phyloP scores from a whole-genome alignment of 129 eudicot genomes.

The Silybum marianum region DNA sequence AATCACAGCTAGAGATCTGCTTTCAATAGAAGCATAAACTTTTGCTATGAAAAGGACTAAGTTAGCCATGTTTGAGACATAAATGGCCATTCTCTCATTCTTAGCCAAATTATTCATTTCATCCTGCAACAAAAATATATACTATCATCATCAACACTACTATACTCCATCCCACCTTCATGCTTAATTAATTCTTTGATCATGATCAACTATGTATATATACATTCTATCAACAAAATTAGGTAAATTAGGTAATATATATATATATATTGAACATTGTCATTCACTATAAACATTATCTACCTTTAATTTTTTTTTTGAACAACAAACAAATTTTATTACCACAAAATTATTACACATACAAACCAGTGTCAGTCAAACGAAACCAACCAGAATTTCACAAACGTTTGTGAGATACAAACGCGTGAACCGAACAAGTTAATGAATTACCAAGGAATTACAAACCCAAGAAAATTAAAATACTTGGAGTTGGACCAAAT shows the following conservation, averaged over 20 bases:
- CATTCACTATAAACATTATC: neutral
- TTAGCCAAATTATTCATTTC: constrained; percentile 72
- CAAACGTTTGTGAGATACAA: too few relatives aligned
- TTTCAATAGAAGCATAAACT: constrained; percentile 77
- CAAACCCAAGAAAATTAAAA: neutral
- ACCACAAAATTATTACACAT: too few relatives aligned
- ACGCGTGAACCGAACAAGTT: too few relatives aligned
- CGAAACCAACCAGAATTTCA: too few relatives aligned
- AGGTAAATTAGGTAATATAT: too few relatives aligned
- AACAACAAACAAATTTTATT: too few relatives aligned
- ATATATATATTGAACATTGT: too few relatives aligned
- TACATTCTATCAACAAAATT: neutral
- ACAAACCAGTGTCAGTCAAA: too few relatives aligned
- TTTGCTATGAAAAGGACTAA: constrained; percentile 76
- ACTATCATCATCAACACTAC: neutral
- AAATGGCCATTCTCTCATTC: constrained; percentile 74
- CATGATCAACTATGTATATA: neutral
- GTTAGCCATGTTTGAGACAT: constrained; percentile 68
- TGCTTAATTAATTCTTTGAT: neutral
- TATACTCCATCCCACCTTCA: neutral
- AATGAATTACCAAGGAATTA: too few relatives aligned
- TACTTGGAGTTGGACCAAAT: neutral
- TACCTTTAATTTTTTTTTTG: neutral
- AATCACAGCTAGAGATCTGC: constrained; percentile 89
- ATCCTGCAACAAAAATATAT: constrained; percentile 46